Conservation (phyloP, 1,284 basidiomycete genomes). For the Phenoliferia sp. region DNA sequence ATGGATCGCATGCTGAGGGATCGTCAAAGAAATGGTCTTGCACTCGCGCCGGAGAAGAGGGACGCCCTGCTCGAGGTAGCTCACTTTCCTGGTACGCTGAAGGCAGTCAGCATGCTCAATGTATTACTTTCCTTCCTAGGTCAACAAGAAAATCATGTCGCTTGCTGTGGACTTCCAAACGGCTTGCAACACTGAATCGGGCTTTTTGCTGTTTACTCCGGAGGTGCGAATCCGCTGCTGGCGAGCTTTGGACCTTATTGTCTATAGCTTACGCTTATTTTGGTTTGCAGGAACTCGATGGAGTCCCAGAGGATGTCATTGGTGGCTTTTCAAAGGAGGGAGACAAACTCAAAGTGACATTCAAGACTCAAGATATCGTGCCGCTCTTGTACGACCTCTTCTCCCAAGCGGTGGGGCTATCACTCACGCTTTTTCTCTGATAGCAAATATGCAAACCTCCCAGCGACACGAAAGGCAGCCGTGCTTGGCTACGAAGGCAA, state of each 20-base stretch:
- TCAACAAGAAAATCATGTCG: conserved; percentile 56
- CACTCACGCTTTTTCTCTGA: neutral
- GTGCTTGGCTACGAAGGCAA: conserved; percentile 63
- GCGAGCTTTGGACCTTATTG: neutral
- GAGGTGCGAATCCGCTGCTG: conserved; percentile 46
- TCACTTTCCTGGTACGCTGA: neutral
- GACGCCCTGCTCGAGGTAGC: conserved; percentile 52
- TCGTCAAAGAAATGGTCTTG: conserved; percentile 67
- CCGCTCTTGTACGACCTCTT: conserved; percentile 51
- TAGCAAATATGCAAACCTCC: conserved; percentile 55
- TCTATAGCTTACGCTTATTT: neutral
- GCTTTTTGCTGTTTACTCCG: conserved; percentile 34
- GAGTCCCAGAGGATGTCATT: conserved; percentile 65
- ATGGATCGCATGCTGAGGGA: conserved; percentile 72
- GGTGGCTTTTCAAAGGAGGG: conserved; percentile 7
- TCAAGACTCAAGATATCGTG: conserved; percentile 49
- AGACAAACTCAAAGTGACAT: neutral
- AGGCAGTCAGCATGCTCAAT: neutral
- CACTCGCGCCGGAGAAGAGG: conserved; percentile 60
- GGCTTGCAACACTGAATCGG: conserved; percentile 78
- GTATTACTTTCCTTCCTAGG: conserved; percentile 12
- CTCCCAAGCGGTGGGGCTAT: neutral
- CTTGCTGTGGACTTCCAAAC: conserved; percentile 68
- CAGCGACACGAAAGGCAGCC: conserved; percentile 61
- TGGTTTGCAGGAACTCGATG: conserved; percentile 61